These are phyloP conservation scores for Pichia sp. DNA, from an alignment of 1,139 yeast genomes.

Conservation along the genomic window DNA sequence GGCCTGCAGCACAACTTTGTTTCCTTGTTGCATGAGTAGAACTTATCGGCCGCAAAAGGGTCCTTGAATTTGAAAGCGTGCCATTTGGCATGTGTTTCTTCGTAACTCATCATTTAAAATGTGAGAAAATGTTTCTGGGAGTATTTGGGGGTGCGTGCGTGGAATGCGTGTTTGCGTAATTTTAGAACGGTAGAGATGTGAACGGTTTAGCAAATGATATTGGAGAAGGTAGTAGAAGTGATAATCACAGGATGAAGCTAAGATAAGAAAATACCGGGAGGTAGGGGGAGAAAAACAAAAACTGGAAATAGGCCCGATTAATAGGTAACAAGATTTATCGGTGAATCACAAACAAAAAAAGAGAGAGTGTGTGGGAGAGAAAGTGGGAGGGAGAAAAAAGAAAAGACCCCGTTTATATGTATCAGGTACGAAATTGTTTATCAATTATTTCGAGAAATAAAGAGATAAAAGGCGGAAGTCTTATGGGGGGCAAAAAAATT, in stretches of 20 bases:
- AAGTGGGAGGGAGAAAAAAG: neutral
- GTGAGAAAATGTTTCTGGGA: too few species aligned
- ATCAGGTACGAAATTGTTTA: neutral
- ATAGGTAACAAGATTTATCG: too few species aligned
- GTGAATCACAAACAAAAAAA: too few species aligned
- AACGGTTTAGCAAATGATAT: too few species aligned
- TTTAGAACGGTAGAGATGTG: too few species aligned
- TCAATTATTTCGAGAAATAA: neutral
- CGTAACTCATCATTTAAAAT: conserved; percentile 31
- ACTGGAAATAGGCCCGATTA: too few species aligned
- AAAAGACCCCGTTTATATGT: neutral
- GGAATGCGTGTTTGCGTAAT: too few species aligned
- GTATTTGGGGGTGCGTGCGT: too few species aligned
- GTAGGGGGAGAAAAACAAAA: too few species aligned
- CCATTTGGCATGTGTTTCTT: conserved; percentile 51
- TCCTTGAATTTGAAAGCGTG: conserved; percentile 64
- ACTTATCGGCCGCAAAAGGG: conserved; percentile 60
- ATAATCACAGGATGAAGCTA: too few species aligned
- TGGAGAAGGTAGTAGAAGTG: too few species aligned
- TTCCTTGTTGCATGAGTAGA: conserved; percentile 47
- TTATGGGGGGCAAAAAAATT: neutral
- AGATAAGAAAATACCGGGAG: too few species aligned
- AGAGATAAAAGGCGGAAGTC: neutral
- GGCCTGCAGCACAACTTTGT: conserved; percentile 56
- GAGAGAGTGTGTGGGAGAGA: neutral